Evolutionary conservation across 495 filamentous ascomycete genomes (phyloP), one percentile per base, ranked within the genome.

Genomic region (Corynascus novoguineensis): DNA sequence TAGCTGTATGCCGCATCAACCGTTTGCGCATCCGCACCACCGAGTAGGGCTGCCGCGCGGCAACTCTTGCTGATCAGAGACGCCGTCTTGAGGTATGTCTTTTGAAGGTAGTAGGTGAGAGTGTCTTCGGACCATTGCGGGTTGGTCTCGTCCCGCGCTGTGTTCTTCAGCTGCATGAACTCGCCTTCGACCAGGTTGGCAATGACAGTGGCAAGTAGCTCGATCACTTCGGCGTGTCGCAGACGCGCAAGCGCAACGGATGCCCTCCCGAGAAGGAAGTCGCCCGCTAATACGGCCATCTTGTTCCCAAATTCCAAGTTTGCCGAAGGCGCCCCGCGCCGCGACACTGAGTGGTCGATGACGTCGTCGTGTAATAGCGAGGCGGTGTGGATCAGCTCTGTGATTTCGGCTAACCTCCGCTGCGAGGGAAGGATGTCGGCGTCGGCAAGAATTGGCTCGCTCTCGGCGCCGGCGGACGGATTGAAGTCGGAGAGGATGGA

Each of bases 161-260:
- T 97, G 73, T 98, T 98, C 73, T 96, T 92, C 52, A 98, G 77
- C 75, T 98, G 93, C 92, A 97, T 97, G 77, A 98, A 96, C 70
- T 98, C 93, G 60, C 93, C 93, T 73, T 98, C 95, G 24, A 98
- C 92, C 21, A 98, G 75, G 61, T 98, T 97, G 29, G 95, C 91
- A 62, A 98, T 96, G 25, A 97, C 93, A 4, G 91, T 97, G 9
- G 93, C 91, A 50, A 98, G 73, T 8, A 98, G 81, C 73, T 98
- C 93, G 7, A 89, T 89, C 0, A 97, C 93, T 70, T 98, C 93
- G 32, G 91, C 87, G 60, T 97, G 86, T 10, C 95, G 82, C 55
- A 98, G 72, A 25, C 93, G 85, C 9, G 93, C 93, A 32, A 98
- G 77, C 24, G 92, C 92, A 15, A 97, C 92, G 0, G 95, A 97